Conservation (phyloP, 2,329 filamentous ascomycete genomes). For the Seiridium cupressi region DNA sequence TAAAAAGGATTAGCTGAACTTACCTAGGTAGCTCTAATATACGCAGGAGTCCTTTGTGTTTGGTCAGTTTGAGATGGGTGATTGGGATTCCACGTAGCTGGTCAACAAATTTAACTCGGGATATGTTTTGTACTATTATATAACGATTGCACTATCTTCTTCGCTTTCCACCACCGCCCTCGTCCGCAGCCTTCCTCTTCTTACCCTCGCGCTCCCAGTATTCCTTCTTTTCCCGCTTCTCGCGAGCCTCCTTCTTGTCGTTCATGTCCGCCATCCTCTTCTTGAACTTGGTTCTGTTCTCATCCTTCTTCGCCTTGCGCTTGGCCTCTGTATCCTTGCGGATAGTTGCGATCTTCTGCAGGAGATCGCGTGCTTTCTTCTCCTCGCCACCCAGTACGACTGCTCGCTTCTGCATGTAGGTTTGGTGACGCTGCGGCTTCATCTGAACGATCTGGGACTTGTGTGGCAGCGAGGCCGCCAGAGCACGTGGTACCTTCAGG, state of each 20-base stretch:
- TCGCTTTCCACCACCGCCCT: slow-evolving; percentile 38
- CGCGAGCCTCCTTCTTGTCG: slow-evolving; percentile 81
- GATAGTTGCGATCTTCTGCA: slow-evolving; percentile 90
- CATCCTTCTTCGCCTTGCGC: slow-evolving; percentile 81
- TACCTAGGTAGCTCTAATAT: no score
- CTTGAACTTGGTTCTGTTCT: slow-evolving; percentile 75
- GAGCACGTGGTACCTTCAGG: slow-evolving; percentile 71
- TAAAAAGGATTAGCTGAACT: no score
- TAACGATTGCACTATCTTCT: slow-evolving; percentile 20
- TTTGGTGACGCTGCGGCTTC: slow-evolving; percentile 75
- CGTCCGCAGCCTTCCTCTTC: slow-evolving; percentile 50
- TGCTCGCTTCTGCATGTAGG: slow-evolving; percentile 93
- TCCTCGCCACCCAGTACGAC: slow-evolving; percentile 86
- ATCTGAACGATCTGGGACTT: slow-evolving; percentile 85
- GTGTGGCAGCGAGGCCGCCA: slow-evolving; percentile 85
- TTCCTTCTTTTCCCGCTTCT: slow-evolving; percentile 89
- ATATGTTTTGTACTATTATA: no score
- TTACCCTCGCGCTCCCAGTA: slow-evolving; percentile 91
- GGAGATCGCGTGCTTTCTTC: slow-evolving; percentile 80
- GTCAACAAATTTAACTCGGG: no score
- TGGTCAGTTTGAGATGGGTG: no score
- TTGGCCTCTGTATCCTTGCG: slow-evolving; percentile 89
- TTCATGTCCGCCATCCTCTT: slow-evolving; percentile 78
- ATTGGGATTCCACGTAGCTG: no score
- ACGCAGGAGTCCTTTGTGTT: no score